These are phyloP conservation scores for Yamadazyma nakazawae DNA, from an alignment of 805 yeast species.

Conservation along the genomic window DNA sequence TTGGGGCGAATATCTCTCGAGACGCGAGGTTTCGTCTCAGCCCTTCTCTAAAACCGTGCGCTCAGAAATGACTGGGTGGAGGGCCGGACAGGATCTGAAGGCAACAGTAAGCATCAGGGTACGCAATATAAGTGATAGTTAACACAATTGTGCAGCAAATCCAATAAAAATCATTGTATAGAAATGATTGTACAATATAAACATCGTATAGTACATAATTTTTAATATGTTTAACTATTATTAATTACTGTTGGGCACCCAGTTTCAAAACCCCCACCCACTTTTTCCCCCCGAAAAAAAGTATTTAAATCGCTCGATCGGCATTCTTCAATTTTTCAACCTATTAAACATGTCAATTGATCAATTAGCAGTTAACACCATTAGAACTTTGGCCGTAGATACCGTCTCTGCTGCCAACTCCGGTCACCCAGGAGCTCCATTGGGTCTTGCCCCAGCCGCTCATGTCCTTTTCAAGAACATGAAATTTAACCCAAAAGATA, in stretches of 20 bases:
- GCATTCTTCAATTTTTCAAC: background rate
- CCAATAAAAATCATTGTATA: no score
- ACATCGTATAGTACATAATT: no score
- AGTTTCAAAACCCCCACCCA: background rate
- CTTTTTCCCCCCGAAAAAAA: background rate
- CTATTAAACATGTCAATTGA: slow-evolving; percentile 44
- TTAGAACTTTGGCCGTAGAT: slow-evolving; percentile 86
- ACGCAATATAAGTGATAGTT: no score
- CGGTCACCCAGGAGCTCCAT: slow-evolving; percentile 99
- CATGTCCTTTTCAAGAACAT: slow-evolving; percentile 79
- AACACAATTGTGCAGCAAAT: no score
- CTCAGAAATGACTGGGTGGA: no score
- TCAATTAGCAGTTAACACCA: slow-evolving; percentile 74
- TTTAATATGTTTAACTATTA: no score
- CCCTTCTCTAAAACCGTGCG: no score
- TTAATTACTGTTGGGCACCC: no score
- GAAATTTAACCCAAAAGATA: slow-evolving; percentile 86
- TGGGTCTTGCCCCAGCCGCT: slow-evolving; percentile 95
- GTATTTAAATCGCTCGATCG: background rate
- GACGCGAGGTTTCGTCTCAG: background rate
- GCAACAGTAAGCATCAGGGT: no score
- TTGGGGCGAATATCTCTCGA: background rate
- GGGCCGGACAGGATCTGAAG: no score
- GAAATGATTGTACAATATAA: no score
- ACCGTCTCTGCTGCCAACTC: slow-evolving; percentile 84